Evolutionary conservation across 148 eudicot species (phyloP).

Genomic region (Talinum fruticosum): DNA sequence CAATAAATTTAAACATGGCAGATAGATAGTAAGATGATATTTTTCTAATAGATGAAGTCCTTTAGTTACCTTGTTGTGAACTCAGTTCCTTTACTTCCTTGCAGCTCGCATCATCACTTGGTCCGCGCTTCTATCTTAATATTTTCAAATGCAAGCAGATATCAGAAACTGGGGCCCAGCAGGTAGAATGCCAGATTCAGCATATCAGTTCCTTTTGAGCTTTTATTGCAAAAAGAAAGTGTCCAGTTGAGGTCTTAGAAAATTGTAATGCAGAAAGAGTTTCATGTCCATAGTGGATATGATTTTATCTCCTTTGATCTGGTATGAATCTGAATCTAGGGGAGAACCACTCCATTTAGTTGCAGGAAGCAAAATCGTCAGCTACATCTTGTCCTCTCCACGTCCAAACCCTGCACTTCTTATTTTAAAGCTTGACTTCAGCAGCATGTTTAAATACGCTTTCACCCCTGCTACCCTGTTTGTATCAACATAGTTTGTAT

Average conservation of each 20-base stretch:
- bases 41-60: neutral
- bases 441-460: neutral
- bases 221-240: neutral
- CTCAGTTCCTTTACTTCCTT: constrained; percentile 11
- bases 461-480: neutral
- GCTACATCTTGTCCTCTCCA: neutral
- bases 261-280: neutral
- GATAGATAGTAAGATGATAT: neutral
- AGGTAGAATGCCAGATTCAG: constrained; percentile 41
- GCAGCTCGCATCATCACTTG: constrained; percentile 97
- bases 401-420: neutral
- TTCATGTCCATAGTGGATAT: neutral
- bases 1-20: neutral
- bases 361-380: neutral
- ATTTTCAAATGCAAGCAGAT: constrained; percentile 98
- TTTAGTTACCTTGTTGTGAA: constrained; percentile 3
- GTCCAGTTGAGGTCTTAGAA: neutral
- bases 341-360: constrained; percentile 3
- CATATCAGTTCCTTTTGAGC: neutral
- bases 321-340: neutral
- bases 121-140: constrained; percentile 88
- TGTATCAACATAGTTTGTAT: neutral
- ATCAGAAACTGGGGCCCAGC: constrained; percentile 99
- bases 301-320: neutral
- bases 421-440: neutral